phyloP scores from a whole-genome alignment of 2,329 filamentous ascomycete species.

The Penicillium brasilianum region DNA sequence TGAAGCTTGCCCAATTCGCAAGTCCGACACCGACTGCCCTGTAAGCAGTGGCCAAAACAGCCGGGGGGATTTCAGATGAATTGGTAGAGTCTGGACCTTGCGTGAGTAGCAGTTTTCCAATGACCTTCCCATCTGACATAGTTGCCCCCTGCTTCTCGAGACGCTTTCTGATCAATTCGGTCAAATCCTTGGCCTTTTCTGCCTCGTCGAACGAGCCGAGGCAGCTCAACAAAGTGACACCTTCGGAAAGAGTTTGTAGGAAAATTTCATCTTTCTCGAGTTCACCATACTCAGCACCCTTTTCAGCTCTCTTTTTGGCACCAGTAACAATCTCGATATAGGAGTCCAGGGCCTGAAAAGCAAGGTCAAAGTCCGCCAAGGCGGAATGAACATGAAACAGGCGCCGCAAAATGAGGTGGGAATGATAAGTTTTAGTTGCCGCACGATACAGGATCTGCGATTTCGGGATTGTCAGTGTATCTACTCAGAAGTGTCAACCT shows the following conservation, averaged over 20 bases:
- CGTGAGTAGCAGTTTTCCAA: slow-evolving; percentile 26
- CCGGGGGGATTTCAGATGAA: slow-evolving; percentile 57
- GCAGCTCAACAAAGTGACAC: slow-evolving; percentile 78
- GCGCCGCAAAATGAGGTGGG: slow-evolving; percentile 81
- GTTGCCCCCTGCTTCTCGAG: slow-evolving; percentile 63
- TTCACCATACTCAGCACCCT: slow-evolving; percentile 65
- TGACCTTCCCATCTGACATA: slow-evolving; percentile 28
- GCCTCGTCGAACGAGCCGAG: slow-evolving; percentile 77
- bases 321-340: slow-evolving; percentile 88
- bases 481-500: slow-evolving; percentile 1
- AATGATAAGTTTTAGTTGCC: slow-evolving; percentile 93
- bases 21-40: slow-evolving; percentile 84
- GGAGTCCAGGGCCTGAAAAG: slow-evolving; percentile 87
- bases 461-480: slow-evolving; percentile 23
- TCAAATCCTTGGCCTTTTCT: slow-evolving; percentile 77
- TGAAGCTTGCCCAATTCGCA: slow-evolving; percentile 84
- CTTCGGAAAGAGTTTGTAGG: slow-evolving; percentile 77
- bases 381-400: slow-evolving; percentile 87
- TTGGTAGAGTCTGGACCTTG: slow-evolving; percentile 24
- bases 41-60: slow-evolving; percentile 72
- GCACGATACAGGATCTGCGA: slow-evolving; percentile 80
- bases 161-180: slow-evolving; percentile 74
- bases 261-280: slow-evolving; percentile 80
- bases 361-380: slow-evolving; percentile 88
- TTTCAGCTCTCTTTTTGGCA: slow-evolving; percentile 81